phyloP scores from a whole-genome alignment of 306 rosid genomes.

The Sphenostylis stenocarpa region DNA sequence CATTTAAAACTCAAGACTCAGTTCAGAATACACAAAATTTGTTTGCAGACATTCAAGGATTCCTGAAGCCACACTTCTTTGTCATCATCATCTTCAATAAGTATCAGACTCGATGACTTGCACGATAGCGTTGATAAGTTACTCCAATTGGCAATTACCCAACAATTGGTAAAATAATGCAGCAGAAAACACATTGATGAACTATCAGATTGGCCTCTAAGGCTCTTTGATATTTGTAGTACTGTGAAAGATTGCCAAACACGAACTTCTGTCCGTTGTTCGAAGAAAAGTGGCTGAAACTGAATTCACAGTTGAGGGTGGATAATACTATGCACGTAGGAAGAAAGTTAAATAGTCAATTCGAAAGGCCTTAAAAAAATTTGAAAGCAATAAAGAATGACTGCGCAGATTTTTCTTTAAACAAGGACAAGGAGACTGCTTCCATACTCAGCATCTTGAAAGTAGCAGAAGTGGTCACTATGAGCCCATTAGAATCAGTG shows the following conservation, averaged over 20 bases:
- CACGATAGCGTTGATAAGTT: conserved; percentile 12
- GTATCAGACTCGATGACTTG: conserved; percentile 13
- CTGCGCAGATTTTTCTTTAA: neutral
- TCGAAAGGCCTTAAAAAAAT: no score
- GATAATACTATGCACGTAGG: conserved; percentile 23
- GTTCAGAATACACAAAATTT: neutral
- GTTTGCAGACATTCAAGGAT: conserved; percentile 10
- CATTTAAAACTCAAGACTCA: neutral
- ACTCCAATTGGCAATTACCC: conserved; percentile 7
- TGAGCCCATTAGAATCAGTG: no score
- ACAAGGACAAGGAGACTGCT: neutral
- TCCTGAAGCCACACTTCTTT: conserved; percentile 26
- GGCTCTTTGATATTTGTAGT: conserved; percentile 23
- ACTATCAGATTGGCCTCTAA: neutral
- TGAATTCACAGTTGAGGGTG: conserved; percentile 15
- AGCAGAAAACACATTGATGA: neutral
- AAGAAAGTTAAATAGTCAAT: conserved; percentile 2
- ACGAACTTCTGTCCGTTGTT: neutral
- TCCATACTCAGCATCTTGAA: no score
- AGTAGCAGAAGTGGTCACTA: no score
- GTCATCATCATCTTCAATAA: conserved; percentile 21
- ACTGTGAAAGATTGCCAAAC: conserved; percentile 9
- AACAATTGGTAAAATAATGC: conserved; percentile 24
- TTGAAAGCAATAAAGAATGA: no score
- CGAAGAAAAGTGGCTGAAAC: neutral